Evolutionary conservation across 2,329 filamentous ascomycete species (phyloP).

Genomic region (Penicillium crustosum): DNA sequence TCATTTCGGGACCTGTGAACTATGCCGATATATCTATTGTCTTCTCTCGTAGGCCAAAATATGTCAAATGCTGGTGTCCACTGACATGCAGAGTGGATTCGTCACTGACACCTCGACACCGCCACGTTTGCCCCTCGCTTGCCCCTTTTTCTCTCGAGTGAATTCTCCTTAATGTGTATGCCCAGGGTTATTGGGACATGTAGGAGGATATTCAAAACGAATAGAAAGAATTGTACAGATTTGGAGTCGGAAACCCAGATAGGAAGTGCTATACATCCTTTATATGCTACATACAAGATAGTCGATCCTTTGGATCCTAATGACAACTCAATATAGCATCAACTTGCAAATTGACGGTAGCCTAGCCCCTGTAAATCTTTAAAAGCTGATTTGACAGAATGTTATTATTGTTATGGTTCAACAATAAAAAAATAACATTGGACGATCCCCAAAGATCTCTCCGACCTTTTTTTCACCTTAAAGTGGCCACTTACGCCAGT

Average conservation of each 20-base stretch:
- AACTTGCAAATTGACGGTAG: not conserved
- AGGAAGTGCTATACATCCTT: not conserved
- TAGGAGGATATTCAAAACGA: not conserved
- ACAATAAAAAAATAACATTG: not conserved
- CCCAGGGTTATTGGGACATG: not conserved
- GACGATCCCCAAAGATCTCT: not conserved
- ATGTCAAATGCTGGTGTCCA: constrained; percentile 2
- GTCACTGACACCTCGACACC: constrained; percentile 12
- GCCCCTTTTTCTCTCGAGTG: constrained; percentile 2
- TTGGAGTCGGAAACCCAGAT: not conserved
- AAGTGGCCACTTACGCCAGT: constrained; percentile 27
- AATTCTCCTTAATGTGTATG: too few relatives aligned
- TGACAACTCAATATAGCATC: not conserved
- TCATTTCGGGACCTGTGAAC: not conserved
- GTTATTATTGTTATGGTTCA: not conserved
- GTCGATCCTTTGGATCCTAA: not conserved
- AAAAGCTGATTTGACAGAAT: too few relatives aligned
- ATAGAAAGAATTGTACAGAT: not conserved
- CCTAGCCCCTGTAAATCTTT: not conserved
- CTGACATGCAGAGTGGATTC: constrained; percentile 5
- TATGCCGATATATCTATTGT: not conserved
- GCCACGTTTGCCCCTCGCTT: constrained; percentile 15
- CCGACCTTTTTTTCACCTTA: not conserved
- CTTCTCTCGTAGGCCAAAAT: not conserved
- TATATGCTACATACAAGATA: not conserved